These are phyloP conservation scores for Lipomyces sp. DNA, from an alignment of 805 yeast genomes.

Conservation along the genomic window DNA sequence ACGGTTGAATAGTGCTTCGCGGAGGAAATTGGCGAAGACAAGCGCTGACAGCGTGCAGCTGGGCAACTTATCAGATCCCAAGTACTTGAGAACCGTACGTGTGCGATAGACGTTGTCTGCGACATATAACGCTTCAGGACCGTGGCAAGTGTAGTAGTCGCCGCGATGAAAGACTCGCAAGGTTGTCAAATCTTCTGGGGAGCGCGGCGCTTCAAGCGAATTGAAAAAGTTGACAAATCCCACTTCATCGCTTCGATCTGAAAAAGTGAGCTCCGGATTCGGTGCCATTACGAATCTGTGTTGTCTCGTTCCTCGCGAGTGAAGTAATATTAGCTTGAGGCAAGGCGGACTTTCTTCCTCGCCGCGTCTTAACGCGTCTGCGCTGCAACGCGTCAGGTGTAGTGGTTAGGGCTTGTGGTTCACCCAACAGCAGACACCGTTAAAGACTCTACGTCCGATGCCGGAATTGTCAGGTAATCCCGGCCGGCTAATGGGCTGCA, in stretches of 20 bases:
- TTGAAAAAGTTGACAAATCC: conserved; percentile 43
- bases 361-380: neutral
- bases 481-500: neutral
- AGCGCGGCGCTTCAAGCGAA: conserved; percentile 16
- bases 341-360: no score
- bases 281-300: conserved; percentile 27
- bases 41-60: conserved; percentile 81
- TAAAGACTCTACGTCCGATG: no score
- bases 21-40: conserved; percentile 67
- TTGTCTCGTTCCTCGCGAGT: neutral
- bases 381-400: neutral
- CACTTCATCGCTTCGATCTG: conserved; percentile 56
- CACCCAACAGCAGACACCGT: no score
- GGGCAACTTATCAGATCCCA: conserved; percentile 53
- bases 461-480: no score
- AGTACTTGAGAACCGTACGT: conserved; percentile 70
- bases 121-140: conserved; percentile 76
- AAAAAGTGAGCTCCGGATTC: conserved; percentile 63
- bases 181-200: conserved; percentile 16
- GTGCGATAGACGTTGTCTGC: conserved; percentile 88
- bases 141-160: conserved; percentile 77
- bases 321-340: neutral
- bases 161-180: conserved; percentile 33
- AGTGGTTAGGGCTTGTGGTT: neutral
- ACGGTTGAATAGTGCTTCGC: conserved; percentile 67